Base-by-base conservation (phyloP, 2,329 filamentous ascomycete genomes). In the Sporothrix brasiliensis region DNA sequence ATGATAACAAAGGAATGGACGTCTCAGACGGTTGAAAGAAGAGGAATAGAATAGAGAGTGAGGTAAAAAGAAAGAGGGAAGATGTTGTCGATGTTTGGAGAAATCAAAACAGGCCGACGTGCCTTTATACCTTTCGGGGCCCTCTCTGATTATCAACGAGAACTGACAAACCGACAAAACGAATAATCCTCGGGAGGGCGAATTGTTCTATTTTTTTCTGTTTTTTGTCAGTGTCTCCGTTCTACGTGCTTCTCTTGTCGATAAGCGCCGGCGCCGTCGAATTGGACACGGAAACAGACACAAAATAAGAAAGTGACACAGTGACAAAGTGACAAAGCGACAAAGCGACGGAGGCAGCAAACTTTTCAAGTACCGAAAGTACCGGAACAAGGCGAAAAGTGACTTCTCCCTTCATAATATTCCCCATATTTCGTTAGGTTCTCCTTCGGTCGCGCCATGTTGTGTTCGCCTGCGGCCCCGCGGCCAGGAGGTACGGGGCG, bases 211-310 rank as follows among this genome's bases (percentile, higher is more conserved):
- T 47, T 63, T 63, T 58, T 58, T 47, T 21, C 14, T 27, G 1
- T 63, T 44, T 47, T 63, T 63, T 63, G 16, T 58, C 3, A 9
- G 3, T 34, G 1, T 34, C 7, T 11, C 56, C 39, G 54, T 63
- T 47, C 58, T 63, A 63, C 58, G n/a, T 63, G 21, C 56, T 63
- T 63, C 58, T 61, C 13, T 27, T 63, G 58, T 63, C 58, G 58
- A 63, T 63, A 63, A 63, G 58, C 58, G 39, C 41, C 34, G 13
- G 13, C 39, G 41, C 41, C 41, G 41, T 44, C 41, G 41, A 1
- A 3, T 44, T 13, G 41, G 41, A 44, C 34, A 9, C 34, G 4
- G 41, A 44, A 14, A 44, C 41, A 44, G 10, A 44, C 3, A 44
- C 10, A 44, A 2, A 44, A 44, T 11, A 44, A 44, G 11, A 41